Evolutionary conservation across 2,329 filamentous ascomycete genomes (phyloP).

Genomic region (Epichloe glyceriae): DNA sequence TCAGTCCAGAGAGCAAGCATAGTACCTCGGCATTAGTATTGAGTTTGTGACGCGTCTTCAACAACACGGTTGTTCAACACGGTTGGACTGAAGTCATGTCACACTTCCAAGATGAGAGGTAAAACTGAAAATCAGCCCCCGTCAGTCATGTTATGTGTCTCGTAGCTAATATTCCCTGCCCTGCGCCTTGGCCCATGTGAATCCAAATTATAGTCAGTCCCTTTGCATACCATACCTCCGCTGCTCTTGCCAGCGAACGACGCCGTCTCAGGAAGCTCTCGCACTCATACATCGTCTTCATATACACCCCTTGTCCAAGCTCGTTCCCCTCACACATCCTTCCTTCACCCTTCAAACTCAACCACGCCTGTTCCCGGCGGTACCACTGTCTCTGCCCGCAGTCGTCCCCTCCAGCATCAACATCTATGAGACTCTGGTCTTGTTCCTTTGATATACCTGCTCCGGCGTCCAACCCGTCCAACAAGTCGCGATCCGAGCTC

Average conservation of each 20-base stretch:
- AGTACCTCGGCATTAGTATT: no score
- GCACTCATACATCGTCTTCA: conserved; percentile 8
- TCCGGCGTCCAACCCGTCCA: conserved; percentile 63
- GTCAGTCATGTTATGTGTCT: neutral
- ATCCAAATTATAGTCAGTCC: neutral
- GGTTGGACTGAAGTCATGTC: no score
- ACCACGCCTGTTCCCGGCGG: conserved; percentile 24
- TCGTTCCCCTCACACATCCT: neutral
- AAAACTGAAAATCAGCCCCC: neutral
- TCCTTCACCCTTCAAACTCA: conserved; percentile 28
- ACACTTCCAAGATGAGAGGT: no score
- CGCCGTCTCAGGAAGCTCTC: neutral
- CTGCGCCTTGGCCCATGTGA: neutral
- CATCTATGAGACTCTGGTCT: conserved; percentile 23
- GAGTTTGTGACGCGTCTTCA: no score
- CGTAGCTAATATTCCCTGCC: neutral
- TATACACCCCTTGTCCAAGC: conserved; percentile 1
- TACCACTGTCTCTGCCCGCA: conserved; percentile 15
- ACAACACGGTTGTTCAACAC: no score
- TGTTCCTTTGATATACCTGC: conserved; percentile 35
- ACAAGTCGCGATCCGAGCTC: conserved; percentile 54
- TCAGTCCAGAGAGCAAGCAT: no score
- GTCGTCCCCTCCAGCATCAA: conserved; percentile 15
- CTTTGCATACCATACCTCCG: neutral
- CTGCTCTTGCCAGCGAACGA: neutral